Conservation (phyloP, 1,284 basidiomycete genomes). For the Ustilago sp. region DNA sequence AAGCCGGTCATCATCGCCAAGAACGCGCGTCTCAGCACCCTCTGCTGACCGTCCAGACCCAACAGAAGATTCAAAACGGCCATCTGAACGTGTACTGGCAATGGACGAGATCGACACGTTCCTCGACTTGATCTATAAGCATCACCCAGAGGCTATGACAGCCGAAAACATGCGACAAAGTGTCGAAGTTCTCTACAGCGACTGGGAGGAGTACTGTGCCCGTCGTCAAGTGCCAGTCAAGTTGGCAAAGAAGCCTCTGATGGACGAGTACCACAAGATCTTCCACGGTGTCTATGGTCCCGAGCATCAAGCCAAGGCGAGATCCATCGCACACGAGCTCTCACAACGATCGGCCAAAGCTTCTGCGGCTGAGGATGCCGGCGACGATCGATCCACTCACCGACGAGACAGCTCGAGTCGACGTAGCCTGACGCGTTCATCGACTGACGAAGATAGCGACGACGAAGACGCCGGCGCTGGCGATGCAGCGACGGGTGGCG, state of each 20-base stretch:
- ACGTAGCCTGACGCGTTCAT: constrained; percentile 20
- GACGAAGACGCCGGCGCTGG: constrained; percentile 17
- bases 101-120: constrained; percentile 41
- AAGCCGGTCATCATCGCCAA: constrained; percentile 22
- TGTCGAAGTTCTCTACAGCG: constrained; percentile 41
- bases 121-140: constrained; percentile 45
- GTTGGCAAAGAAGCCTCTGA: constrained; percentile 43
- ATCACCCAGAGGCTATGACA: constrained; percentile 46
- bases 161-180: constrained; percentile 49
- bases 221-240: constrained; percentile 27
- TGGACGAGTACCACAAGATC: constrained; percentile 52
- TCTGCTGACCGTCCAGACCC: neutral
- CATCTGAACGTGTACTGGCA: constrained; percentile 19
- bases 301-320: constrained; percentile 29
- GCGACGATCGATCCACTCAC: neutral
- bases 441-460: constrained; percentile 26
- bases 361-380: constrained; percentile 4
- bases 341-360: constrained; percentile 27
- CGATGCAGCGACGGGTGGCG: constrained; percentile 19
- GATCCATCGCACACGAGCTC: constrained; percentile 40
- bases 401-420: constrained; percentile 21
- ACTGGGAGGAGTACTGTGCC: constrained; percentile 39
- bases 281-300: constrained; percentile 44
- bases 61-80: neutral
- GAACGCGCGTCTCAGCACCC: neutral